Conservation (phyloP, 805 yeast species). For the Pichia cabralensis region DNA sequence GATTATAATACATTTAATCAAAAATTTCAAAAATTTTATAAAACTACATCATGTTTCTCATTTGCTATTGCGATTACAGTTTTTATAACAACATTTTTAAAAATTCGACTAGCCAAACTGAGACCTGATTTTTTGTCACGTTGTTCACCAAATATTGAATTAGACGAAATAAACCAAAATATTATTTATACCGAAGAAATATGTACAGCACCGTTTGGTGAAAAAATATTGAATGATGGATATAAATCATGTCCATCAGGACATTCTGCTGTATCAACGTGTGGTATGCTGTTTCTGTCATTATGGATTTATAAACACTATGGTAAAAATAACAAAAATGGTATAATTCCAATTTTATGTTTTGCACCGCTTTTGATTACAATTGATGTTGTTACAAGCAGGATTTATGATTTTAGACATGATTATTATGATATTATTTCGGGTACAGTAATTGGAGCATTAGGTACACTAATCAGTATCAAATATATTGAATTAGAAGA, state of each 20-base stretch:
- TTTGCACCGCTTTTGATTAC: constrained; percentile 30
- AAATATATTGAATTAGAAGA: constrained; percentile 1
- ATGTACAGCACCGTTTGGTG: constrained; percentile 28
- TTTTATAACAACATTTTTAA: constrained; percentile 59
- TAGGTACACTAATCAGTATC: constrained; percentile 1
- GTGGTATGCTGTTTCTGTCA: constrained; percentile 53
- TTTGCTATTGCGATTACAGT: constrained; percentile 34
- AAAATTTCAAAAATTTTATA: constrained; percentile 28
- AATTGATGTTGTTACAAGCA: constrained; percentile 27
- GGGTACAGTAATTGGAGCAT: constrained; percentile 38
- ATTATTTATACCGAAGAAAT: constrained; percentile 19
- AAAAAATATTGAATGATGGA: constrained; percentile 40
- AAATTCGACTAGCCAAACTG: constrained; percentile 74
- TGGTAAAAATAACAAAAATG: neutral
- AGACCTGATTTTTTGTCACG: constrained; percentile 86
- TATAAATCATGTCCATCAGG: constrained; percentile 77
- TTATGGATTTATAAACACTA: constrained; percentile 28
- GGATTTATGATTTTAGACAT: constrained; percentile 88
- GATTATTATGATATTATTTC: constrained; percentile 72
- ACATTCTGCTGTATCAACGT: constrained; percentile 59
- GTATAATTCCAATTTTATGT: constrained; percentile 10
- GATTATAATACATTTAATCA: constrained; percentile 15
- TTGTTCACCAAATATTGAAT: constrained; percentile 38
- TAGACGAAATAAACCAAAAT: constrained; percentile 18
- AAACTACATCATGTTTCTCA: constrained; percentile 31